Conservation (phyloP, 1,284 basidiomycete genomes). For the Cryptococcus floricola region DNA sequence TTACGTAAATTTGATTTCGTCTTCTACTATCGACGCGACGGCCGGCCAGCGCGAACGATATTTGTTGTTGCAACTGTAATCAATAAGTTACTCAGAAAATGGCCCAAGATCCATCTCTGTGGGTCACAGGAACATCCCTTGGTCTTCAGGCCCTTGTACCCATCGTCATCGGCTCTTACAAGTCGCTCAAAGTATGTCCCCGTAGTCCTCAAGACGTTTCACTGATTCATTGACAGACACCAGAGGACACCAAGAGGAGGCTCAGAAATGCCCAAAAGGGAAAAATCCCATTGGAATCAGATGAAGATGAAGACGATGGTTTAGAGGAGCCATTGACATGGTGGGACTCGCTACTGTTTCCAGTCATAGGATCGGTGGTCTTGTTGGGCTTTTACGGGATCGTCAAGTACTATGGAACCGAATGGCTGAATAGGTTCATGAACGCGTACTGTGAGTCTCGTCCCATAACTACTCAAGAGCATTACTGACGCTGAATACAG, state of each 20-base stretch:
- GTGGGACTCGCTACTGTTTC: conserved; percentile 43
- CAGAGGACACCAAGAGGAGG: conserved; percentile 24
- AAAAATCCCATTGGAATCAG: conserved; percentile 26
- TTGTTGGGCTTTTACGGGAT: conserved; percentile 38
- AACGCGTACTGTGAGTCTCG: conserved; percentile 64
- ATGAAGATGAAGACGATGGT: conserved; percentile 35
- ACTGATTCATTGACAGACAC: conserved; percentile 25
- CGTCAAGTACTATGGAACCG: conserved; percentile 65
- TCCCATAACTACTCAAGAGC: neutral
- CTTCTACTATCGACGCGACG: no score
- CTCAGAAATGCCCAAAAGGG: conserved; percentile 8
- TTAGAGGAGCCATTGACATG: conserved; percentile 43
- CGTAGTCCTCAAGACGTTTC: conserved; percentile 11
- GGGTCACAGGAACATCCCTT: conserved; percentile 32
- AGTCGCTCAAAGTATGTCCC: conserved; percentile 42
- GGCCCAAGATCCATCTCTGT: conserved; percentile 8
- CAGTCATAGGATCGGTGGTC: conserved; percentile 42
- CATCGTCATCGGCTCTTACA: conserved; percentile 47
- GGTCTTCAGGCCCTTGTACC: conserved; percentile 44
- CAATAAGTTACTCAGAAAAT: neutral
- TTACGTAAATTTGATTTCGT: no score
- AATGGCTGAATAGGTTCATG: conserved; percentile 63
- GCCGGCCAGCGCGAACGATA: neutral
- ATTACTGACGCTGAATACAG: conserved; percentile 5
- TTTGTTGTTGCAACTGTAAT: no score